A percentile compares a stretch with the other conserved stretches of the same genome.
Conservation (phyloP, 768 basidiomycete genomes). For the Trametes gibbosa region DNA sequence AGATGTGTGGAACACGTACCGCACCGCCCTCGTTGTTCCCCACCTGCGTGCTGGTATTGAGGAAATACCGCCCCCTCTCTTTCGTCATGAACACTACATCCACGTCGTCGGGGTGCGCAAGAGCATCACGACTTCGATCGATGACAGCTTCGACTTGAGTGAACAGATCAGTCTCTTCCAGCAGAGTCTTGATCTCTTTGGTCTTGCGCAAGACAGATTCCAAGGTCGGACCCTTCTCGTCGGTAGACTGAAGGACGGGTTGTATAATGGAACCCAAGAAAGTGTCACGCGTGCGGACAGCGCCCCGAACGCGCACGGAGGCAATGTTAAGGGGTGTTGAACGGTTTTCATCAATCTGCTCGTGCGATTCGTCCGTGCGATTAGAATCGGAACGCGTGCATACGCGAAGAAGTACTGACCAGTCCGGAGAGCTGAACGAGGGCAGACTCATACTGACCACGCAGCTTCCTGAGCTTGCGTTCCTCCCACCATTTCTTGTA, state of each 20-base stretch:
- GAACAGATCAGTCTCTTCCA: slow-evolving; percentile 80
- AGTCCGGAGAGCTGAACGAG: slow-evolving; percentile 61
- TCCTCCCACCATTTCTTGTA: slow-evolving; percentile 72
- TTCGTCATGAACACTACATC: slow-evolving; percentile 77
- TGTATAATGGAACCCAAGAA: slow-evolving; percentile 81
- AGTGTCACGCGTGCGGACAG: slow-evolving; percentile 65
- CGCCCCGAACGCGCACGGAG: slow-evolving; percentile 80
- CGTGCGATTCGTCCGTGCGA: not conserved
- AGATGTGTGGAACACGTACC: slow-evolving; percentile 48
- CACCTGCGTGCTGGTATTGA: slow-evolving; percentile 86
- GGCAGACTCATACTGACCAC: slow-evolving; percentile 76
- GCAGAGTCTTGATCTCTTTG: slow-evolving; percentile 57
- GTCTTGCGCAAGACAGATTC: slow-evolving; percentile 70
- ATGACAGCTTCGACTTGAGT: slow-evolving; percentile 60
- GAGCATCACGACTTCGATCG: slow-evolving; percentile 51
- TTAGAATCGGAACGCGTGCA: not conserved
- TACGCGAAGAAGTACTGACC: slow-evolving; percentile 39
- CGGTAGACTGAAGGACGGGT: slow-evolving; percentile 35
- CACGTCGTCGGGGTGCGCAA: slow-evolving; percentile 59
- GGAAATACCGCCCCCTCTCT: slow-evolving; percentile 72
- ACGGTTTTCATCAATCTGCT: slow-evolving; percentile 66
- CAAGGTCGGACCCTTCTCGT: slow-evolving; percentile 38
- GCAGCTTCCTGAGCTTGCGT: slow-evolving; percentile 62
- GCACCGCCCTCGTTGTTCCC: slow-evolving; percentile 93
- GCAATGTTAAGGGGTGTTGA: slow-evolving; percentile 65